Conservation (phyloP, 1,284 basidiomycete genomes). For the Cutaneotrichosporon sp. region DNA sequence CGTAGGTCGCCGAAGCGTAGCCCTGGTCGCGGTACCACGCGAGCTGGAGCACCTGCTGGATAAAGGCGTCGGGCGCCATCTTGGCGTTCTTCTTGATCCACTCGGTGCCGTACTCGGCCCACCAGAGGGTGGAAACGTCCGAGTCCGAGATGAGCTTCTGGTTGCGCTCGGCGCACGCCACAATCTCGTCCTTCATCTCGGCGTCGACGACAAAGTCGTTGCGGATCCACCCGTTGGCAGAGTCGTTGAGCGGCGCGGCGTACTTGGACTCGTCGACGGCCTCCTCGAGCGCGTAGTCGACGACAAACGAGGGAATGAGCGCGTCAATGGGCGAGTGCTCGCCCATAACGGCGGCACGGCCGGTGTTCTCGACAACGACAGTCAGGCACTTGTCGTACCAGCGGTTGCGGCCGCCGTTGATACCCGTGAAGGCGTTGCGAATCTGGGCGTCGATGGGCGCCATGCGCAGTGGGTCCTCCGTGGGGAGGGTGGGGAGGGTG, state of each 20-base stretch:
- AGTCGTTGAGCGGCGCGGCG: constrained; percentile 22
- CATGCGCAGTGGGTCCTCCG: constrained; percentile 56
- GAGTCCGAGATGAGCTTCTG: constrained; percentile 70
- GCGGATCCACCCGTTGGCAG: constrained; percentile 61
- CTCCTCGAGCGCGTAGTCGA: constrained; percentile 76
- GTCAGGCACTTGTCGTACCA: constrained; percentile 92
- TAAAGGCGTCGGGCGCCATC: constrained; percentile 82
- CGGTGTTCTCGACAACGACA: constrained; percentile 80
- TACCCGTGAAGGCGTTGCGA: constrained; percentile 69
- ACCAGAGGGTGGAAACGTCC: constrained; percentile 83
- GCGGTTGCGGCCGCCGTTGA: constrained; percentile 72
- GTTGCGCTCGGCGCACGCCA: constrained; percentile 64
- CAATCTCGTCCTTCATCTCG: constrained; percentile 62
- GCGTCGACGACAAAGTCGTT: constrained; percentile 78
- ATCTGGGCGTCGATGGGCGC: constrained; percentile 73
- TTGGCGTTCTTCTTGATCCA: constrained; percentile 86
- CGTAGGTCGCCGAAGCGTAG: constrained; percentile 85
- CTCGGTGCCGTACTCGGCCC: constrained; percentile 78
- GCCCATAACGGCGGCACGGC: constrained; percentile 82
- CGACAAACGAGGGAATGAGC: constrained; percentile 85
- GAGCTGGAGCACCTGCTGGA: constrained; percentile 92
- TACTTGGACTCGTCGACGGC: constrained; percentile 60
- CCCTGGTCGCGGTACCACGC: constrained; percentile 84
- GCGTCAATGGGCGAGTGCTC: constrained; percentile 95
- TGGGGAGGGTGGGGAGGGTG: constrained; percentile 52